Percentiles rank a stretch among this genome's conserved stretches.
Evolutionary conservation across 495 filamentous ascomycete genomes (phyloP).

Genomic region (Aspergillus nanangensis): DNA sequence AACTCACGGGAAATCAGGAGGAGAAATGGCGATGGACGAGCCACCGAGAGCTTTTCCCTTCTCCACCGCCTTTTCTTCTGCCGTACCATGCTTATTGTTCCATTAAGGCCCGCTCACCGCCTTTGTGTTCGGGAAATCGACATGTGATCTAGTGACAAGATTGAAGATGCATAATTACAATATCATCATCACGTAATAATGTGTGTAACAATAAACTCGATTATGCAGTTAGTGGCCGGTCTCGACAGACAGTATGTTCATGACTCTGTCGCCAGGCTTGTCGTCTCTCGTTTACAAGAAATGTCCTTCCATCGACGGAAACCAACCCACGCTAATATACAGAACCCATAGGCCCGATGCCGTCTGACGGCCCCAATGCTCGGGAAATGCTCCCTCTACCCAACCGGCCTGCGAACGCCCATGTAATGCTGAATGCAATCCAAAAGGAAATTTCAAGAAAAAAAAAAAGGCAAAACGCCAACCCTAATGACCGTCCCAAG

Average conservation of each 20-base stretch:
- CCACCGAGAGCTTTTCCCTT: not conserved
- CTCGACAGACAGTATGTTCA: conserved; percentile 19
- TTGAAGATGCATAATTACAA: too few relatives aligned
- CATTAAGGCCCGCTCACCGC: conserved; percentile 1
- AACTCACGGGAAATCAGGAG: too few relatives aligned
- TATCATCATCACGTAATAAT: not conserved
- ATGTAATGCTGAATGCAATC: conserved; percentile 32
- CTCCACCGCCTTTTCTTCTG: not conserved
- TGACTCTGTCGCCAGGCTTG: conserved; percentile 11
- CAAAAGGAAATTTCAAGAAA: conserved; percentile 22
- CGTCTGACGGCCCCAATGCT: conserved; percentile 21
- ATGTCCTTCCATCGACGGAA: conserved; percentile 12
- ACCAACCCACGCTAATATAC: conserved; percentile 39
- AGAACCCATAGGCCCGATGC: conserved; percentile 25
- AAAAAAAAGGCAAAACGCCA: conserved; percentile 15
- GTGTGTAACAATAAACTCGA: conserved; percentile 13
- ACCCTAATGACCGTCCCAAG: conserved; percentile 6
- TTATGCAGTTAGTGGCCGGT: conserved; percentile 11
- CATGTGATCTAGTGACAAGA: not conserved
- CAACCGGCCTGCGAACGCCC: conserved; percentile 32
- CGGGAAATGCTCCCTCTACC: conserved; percentile 21
- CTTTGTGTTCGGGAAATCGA: not conserved
- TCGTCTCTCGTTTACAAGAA: conserved; percentile 15
- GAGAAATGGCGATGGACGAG: not conserved
- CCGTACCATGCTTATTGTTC: not conserved